A percentile compares a stretch with the other conserved stretches of the same genome.
phyloP scores from a whole-genome alignment of 257 asterid species.

The Capsicum rhomboideum region DNA sequence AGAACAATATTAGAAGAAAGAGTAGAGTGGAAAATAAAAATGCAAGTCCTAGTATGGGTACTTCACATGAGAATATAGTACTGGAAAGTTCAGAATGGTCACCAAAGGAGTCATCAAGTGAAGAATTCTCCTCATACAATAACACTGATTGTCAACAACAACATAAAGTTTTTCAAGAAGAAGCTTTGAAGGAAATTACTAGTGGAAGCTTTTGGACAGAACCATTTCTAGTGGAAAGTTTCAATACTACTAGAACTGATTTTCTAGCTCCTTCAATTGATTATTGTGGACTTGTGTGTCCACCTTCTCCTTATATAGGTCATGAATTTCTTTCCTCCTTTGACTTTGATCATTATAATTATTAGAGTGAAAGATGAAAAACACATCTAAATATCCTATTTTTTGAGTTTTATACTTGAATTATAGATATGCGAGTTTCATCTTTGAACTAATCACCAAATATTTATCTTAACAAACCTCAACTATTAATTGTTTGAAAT shows the following conservation, averaged over 20 bases:
- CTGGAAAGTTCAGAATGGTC: conserved; percentile 1
- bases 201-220: conserved; percentile 8
- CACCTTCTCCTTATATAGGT: conserved; percentile 13
- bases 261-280: not conserved
- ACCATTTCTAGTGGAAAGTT: conserved; percentile 1
- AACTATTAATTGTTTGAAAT: no score
- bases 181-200: not conserved
- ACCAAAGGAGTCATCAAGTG: not conserved
- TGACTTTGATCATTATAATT: not conserved
- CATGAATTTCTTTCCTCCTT: conserved; percentile 5
- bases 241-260: not conserved
- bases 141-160: not conserved
- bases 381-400: no score
- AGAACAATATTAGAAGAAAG: not conserved
- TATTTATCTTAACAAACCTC: no score
- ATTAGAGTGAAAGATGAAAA: not conserved
- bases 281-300: conserved; percentile 4
- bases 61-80: not conserved
- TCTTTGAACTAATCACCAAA: no score
- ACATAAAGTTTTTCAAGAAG: not conserved
- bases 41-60: not conserved
- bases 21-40: not conserved
- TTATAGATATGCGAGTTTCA: no score
- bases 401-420: no score
- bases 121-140: not conserved